phyloP scores from a whole-genome alignment of 371 early-diverging fungal species.

The Chytridium lagenaria region DNA sequence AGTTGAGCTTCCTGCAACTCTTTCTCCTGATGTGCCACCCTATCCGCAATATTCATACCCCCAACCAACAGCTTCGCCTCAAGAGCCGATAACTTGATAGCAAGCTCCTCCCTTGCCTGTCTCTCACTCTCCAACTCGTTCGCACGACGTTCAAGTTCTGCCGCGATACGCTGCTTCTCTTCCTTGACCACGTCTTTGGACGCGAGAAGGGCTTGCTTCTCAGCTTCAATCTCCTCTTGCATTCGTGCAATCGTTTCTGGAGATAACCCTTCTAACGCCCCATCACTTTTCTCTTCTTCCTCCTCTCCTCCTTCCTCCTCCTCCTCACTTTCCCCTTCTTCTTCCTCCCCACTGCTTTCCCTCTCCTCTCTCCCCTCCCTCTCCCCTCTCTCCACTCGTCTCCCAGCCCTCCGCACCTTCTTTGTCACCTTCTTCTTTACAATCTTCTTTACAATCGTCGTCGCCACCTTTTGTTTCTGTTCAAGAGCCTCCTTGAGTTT shows the following conservation, averaged over 20 bases:
- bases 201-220: slow-evolving; percentile 52
- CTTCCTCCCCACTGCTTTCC: slow-evolving; percentile 11
- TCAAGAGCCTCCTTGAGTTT: slow-evolving; percentile 52
- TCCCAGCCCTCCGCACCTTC: slow-evolving; percentile 23
- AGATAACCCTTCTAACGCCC: slow-evolving; percentile 44
- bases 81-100: slow-evolving; percentile 53
- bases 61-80: slow-evolving; percentile 63
- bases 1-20: slow-evolving; percentile 48
- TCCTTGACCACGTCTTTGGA: slow-evolving; percentile 58
- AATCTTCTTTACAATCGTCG: slow-evolving; percentile 52
- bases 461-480: slow-evolving; percentile 48
- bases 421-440: slow-evolving; percentile 53
- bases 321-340: slow-evolving; percentile 23
- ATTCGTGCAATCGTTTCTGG: slow-evolving; percentile 52
- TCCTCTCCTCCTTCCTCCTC: slow-evolving; percentile 26
- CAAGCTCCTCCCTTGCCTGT: slow-evolving; percentile 52
- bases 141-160: slow-evolving; percentile 56
- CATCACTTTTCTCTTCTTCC: not conserved
- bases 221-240: slow-evolving; percentile 55
- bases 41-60: slow-evolving; percentile 61
- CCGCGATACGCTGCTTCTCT: slow-evolving; percentile 54
- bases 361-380: slow-evolving; percentile 17
- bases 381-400: slow-evolving; percentile 3
- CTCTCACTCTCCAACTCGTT: slow-evolving; percentile 57
- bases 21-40: slow-evolving; percentile 52